These are phyloP conservation scores for Brasilioporus rufonigricans DNA, from an alignment of 768 basidiomycete genomes.

Conservation along the genomic window DNA sequence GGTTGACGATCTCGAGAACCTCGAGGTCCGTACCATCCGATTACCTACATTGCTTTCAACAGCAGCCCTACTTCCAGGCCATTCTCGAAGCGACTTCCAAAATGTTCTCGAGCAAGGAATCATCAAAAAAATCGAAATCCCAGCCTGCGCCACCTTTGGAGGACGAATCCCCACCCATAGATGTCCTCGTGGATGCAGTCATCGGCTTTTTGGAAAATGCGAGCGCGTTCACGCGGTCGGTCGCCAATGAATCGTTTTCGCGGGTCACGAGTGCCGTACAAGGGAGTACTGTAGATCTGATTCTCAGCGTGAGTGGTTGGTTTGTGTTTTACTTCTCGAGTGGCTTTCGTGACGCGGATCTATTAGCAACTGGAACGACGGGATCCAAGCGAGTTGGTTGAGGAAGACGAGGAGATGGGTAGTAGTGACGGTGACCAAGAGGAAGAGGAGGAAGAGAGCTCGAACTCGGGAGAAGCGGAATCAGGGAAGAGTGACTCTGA, in stretches of 20 bases:
- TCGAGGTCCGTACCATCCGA: constrained; percentile 52
- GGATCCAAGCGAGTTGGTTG: constrained; percentile 52
- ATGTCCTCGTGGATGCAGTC: constrained; percentile 84
- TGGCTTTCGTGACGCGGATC: background rate
- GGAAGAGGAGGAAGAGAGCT: constrained; percentile 36
- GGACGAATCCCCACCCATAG: constrained; percentile 60
- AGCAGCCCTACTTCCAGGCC: constrained; percentile 39
- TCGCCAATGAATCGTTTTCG: constrained; percentile 79
- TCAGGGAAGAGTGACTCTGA: constrained; percentile 39
- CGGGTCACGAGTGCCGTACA: constrained; percentile 65
- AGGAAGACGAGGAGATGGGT: constrained; percentile 42
- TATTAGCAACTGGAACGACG: constrained; percentile 80
- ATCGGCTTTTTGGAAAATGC: constrained; percentile 87
- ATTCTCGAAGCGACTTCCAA: constrained; percentile 58
- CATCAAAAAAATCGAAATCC: constrained; percentile 35
- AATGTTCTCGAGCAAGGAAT: constrained; percentile 44
- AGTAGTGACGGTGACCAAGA: constrained; percentile 33
- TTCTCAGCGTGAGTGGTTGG: constrained; percentile 64
- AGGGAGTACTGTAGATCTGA: constrained; percentile 72
- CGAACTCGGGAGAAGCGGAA: constrained; percentile 31
- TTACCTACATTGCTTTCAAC: background rate
- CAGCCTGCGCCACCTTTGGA: constrained; percentile 4
- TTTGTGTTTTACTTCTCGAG: background rate
- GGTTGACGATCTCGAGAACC: constrained; percentile 53
- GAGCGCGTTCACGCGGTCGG: constrained; percentile 72